A percentile compares a stretch with the other conserved stretches of the same genome.
Conservation (phyloP, 2,329 filamentous ascomycete species). For the Ophiostoma triangulosporum region DNA sequence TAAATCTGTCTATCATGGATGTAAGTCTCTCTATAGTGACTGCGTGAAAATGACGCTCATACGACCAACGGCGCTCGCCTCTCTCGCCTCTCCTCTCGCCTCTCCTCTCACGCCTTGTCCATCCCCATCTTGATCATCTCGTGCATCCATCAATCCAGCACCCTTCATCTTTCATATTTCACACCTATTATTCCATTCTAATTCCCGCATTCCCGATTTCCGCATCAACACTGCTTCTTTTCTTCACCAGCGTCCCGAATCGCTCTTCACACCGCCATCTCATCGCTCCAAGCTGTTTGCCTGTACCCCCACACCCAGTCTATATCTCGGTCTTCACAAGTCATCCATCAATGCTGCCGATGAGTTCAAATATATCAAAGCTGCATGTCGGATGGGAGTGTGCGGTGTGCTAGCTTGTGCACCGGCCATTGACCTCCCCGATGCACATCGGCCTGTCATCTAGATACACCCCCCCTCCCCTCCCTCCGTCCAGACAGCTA, state of each 20-base stretch:
- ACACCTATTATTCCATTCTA: too few species aligned
- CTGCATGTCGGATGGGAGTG: constrained; percentile 1
- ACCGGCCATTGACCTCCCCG: not conserved
- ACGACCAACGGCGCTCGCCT: not conserved
- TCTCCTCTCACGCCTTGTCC: not conserved
- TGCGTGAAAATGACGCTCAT: not conserved
- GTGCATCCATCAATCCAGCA: too few species aligned
- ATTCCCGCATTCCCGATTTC: too few species aligned
- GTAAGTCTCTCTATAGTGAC: not conserved
- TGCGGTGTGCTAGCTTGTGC: not conserved
- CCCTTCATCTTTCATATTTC: too few species aligned
- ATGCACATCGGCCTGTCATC: not conserved
- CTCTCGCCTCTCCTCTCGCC: not conserved
- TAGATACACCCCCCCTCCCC: not conserved
- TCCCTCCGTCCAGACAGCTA: too few species aligned
- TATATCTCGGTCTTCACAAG: not conserved
- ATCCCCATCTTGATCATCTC: too few species aligned
- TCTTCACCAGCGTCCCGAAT: too few species aligned
- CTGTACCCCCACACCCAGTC: not conserved
- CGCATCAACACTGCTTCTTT: too few species aligned
- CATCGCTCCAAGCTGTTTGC: not conserved
- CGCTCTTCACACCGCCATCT: constrained; percentile 8
- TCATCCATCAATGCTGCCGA: not conserved
- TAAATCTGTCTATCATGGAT: not conserved
- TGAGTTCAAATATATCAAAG: not conserved